Evolutionary conservation across 2,329 filamentous ascomycete species (phyloP).

Genomic region (Penicillium sp.): DNA sequence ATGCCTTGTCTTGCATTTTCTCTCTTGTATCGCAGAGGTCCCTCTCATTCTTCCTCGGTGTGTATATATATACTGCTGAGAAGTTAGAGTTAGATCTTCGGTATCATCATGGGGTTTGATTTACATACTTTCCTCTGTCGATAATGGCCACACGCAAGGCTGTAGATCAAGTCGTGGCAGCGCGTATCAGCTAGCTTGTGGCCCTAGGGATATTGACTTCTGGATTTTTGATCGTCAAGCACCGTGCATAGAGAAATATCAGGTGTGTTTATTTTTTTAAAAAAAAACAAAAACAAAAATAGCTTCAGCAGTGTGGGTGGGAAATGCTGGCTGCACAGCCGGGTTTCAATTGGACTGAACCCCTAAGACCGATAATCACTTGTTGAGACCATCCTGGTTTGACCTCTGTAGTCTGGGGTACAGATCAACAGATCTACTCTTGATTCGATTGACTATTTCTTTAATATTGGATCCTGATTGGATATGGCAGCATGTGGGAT

Average conservation of each 20-base stretch:
- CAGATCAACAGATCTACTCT: background rate
- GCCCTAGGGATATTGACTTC: background rate
- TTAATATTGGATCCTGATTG: background rate
- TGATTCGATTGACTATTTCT: background rate
- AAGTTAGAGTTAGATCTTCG: background rate
- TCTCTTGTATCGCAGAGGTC: background rate
- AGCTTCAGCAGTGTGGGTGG: background rate
- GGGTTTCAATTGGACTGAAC: background rate
- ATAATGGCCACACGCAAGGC: constrained; percentile 3
- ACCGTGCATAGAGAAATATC: too few species aligned
- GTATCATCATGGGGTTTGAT: background rate
- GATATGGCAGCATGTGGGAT: background rate
- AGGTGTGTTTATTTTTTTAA: too few species aligned
- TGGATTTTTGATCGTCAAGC: background rate
- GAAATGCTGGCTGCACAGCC: background rate
- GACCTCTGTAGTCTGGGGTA: background rate
- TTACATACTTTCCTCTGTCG: constrained; percentile 4
- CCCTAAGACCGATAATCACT: background rate
- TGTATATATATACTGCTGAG: background rate
- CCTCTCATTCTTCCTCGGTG: background rate
- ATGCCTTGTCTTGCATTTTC: background rate
- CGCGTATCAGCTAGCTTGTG: background rate
- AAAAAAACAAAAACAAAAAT: background rate
- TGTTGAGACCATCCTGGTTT: background rate
- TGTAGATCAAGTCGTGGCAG: constrained; percentile 6